Evolutionary conservation across 352 stramenopile genomes (phyloP).

Genomic region (Saprolegnia diclina): DNA sequence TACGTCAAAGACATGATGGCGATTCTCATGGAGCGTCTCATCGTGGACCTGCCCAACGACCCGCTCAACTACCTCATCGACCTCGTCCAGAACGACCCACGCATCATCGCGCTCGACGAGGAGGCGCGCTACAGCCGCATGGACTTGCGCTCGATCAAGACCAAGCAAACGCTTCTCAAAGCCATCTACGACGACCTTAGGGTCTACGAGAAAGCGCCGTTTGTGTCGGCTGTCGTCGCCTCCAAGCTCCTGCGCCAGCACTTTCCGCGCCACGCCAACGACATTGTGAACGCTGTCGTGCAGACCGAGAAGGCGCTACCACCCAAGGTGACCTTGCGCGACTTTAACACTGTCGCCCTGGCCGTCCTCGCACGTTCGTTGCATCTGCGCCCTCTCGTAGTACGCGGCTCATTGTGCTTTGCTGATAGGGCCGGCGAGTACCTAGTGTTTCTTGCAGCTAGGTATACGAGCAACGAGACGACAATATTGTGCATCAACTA

Average conservation of each 20-base stretch:
- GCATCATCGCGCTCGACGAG: constrained; percentile 50
- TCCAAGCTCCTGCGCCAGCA: constrained; percentile 34
- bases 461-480: too few species aligned
- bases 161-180: constrained; percentile 47
- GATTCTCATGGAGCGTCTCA: constrained; percentile 46
- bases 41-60: constrained; percentile 60
- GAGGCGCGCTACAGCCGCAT: constrained; percentile 41
- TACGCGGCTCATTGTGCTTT: background rate
- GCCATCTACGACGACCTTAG: constrained; percentile 1
- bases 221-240: background rate
- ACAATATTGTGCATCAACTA: background rate
- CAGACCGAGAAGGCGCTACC: constrained; percentile 37
- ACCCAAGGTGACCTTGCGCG: constrained; percentile 29
- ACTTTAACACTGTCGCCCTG: constrained; percentile 41
- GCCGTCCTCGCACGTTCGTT: constrained; percentile 33
- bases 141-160: constrained; percentile 57
- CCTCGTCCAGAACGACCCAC: constrained; percentile 41
- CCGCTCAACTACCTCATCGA: constrained; percentile 63
- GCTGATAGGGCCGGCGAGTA: background rate
- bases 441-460: background rate
- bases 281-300: constrained; percentile 46
- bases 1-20: constrained; percentile 60
- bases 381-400: background rate
- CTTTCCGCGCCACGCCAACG: constrained; percentile 56
- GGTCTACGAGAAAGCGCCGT: background rate